phyloP scores from a whole-genome alignment of 1,284 basidiomycete species.

The Leccinum pachyderme region DNA sequence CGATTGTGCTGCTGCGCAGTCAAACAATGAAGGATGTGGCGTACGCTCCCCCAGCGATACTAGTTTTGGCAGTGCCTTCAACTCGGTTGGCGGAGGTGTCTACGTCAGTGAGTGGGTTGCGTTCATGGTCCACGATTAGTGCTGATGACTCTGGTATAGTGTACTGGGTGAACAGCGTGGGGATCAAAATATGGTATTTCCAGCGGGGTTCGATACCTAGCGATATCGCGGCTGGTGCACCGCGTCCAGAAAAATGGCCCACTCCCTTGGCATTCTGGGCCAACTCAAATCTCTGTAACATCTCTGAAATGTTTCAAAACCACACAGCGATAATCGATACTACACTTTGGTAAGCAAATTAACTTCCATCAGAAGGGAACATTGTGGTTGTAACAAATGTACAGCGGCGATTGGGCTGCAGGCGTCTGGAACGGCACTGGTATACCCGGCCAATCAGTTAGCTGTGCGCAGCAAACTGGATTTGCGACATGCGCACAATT shows the following conservation, averaged over 20 bases:
- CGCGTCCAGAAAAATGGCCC: constrained; percentile 74
- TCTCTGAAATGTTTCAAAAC: constrained; percentile 71
- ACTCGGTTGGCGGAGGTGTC: constrained; percentile 72
- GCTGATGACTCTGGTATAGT: constrained; percentile 16
- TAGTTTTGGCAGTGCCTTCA: constrained; percentile 69
- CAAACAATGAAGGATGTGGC: constrained; percentile 72
- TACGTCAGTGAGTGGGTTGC: constrained; percentile 64
- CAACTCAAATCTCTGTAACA: constrained; percentile 61
- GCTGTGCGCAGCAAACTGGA: constrained; percentile 81
- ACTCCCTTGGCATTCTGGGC: constrained; percentile 78
- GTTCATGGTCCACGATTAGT: not conserved
- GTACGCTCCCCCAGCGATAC: constrained; percentile 49
- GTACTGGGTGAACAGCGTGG: constrained; percentile 55
- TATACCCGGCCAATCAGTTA: constrained; percentile 75
- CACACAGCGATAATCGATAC: constrained; percentile 82
- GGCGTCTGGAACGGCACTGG: constrained; percentile 70
- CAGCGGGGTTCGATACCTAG: constrained; percentile 65
- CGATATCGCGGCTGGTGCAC: constrained; percentile 68
- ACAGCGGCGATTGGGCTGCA: constrained; percentile 88
- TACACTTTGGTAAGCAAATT: constrained; percentile 62
- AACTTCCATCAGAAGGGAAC: constrained; percentile 12
- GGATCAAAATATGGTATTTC: constrained; percentile 83
- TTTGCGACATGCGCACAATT: constrained; percentile 76
- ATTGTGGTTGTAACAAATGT: constrained; percentile 5
- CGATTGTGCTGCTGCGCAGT: constrained; percentile 65